A percentile compares a stretch with the other conserved stretches of the same genome.
Conservation (phyloP, 306 rosid genomes). For the Phaseolus lunatus region DNA sequence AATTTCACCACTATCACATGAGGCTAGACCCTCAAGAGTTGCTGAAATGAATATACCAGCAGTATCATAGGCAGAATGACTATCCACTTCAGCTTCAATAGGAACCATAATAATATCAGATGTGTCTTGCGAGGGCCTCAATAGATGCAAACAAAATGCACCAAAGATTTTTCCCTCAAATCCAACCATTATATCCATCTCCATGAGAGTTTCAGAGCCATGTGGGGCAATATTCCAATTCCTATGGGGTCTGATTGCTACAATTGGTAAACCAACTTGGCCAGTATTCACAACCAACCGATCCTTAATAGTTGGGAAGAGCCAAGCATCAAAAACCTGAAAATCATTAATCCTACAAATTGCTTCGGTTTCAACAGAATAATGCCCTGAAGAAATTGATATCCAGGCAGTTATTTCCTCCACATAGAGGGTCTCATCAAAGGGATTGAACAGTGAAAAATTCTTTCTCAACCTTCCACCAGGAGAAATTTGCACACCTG, state of each 20-base stretch:
- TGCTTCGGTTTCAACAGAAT: slow-evolving; percentile 69
- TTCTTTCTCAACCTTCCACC: slow-evolving; percentile 80
- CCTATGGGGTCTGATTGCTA: slow-evolving; percentile 73
- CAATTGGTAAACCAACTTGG: slow-evolving; percentile 63
- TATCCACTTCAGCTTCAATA: slow-evolving; percentile 73
- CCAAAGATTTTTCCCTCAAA: slow-evolving; percentile 74
- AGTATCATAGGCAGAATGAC: slow-evolving; percentile 45
- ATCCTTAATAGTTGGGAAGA: slow-evolving; percentile 63
- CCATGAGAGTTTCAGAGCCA: slow-evolving; percentile 70
- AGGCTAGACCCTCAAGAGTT: slow-evolving; percentile 64
- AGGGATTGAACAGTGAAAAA: slow-evolving; percentile 80
- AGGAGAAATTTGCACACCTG: slow-evolving; percentile 63
- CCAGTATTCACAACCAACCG: slow-evolving; percentile 66
- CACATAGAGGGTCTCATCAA: slow-evolving; percentile 74
- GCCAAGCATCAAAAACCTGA: slow-evolving; percentile 55
- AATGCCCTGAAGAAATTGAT: slow-evolving; percentile 69
- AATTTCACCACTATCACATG: slow-evolving; percentile 57
- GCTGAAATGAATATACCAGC: slow-evolving; percentile 58
- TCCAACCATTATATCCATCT: slow-evolving; percentile 69
- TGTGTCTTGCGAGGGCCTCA: slow-evolving; percentile 71
- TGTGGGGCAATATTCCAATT: slow-evolving; percentile 89
- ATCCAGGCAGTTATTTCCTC: slow-evolving; percentile 80
- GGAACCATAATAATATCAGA: slow-evolving; percentile 79
- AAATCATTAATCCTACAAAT: slow-evolving; percentile 64
- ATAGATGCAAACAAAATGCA: slow-evolving; percentile 79